Evolutionary conservation across 2,329 filamentous ascomycete species (phyloP), one percentile per base, ranked within the genome.

Genomic region (Xylariales sp.): DNA sequence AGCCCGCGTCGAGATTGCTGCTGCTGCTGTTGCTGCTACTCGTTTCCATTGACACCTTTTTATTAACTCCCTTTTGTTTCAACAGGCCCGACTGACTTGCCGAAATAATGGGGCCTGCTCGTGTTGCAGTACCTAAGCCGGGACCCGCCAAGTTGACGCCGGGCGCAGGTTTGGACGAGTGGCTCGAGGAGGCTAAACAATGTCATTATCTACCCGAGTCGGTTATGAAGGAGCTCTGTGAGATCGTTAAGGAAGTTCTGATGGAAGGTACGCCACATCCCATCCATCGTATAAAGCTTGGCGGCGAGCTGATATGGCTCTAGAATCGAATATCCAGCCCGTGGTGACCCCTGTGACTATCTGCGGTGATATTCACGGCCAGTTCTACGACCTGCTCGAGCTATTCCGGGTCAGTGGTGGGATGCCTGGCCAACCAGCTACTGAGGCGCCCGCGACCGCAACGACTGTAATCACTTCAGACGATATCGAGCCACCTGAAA

Each of bases 241-340:
- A 99, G 84, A 97, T 97, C 79, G 96, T 98, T 69, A 99, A 99
- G 84, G 96, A 98, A 82, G 97, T 93, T 73, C 87, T 99, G 76
- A 99, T 99, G 96, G 96, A 99, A 86, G 93, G 93, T 96, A 79
- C 74, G 83, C 57, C 48, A 30, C 34, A 8, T 28, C 30, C 18
- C 16, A 2, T 36, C 6, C n/a, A 14, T 46, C 1, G 5, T 49
- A 18, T 9, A 23, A 3, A 30, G 3, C 14, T 7, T 32, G 34
- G 16, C 43, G 30, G 39, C 34, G 48, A 53, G 32, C 55, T 64
- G 57, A 64, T 53, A 43, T 45, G 28, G 43, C 28, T 58, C 9
- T 74, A 97, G 96, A 99, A 83, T 97, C 94, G 72, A 99, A 99
- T 80, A 98, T 99, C 67, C 96, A 98, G 80, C 96, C 96, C n/a